phyloP scores from a whole-genome alignment of 805 yeast genomes.

The Wickerhamiella kurtzmanii region DNA sequence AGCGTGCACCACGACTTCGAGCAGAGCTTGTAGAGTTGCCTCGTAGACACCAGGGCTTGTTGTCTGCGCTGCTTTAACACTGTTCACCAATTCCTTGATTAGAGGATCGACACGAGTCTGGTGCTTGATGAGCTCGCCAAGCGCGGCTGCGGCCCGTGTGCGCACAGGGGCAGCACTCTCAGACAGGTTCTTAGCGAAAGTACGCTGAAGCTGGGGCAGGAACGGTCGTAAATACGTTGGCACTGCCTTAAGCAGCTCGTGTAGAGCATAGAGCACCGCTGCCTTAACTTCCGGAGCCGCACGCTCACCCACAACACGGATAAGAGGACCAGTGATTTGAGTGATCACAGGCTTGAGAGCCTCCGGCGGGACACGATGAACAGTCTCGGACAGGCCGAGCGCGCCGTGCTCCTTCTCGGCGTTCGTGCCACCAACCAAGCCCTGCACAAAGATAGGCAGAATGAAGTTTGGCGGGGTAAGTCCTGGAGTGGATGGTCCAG shows the following conservation, averaged over 20 bases:
- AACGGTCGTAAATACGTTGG: constrained; percentile 90
- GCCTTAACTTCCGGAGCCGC: constrained; percentile 83
- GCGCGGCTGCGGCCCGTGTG: constrained; percentile 73
- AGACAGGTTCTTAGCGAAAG: constrained; percentile 81
- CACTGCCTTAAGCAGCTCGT: constrained; percentile 61
- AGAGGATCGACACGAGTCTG: constrained; percentile 93
- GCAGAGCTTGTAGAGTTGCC: constrained; percentile 67
- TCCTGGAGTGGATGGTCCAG: constrained; percentile 44
- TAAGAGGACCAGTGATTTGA: constrained; percentile 88
- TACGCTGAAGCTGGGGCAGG: constrained; percentile 93
- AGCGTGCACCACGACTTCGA: constrained; percentile 68
- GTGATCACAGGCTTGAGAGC: constrained; percentile 76
- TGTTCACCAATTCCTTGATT: constrained; percentile 63
- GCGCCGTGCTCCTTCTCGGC: constrained; percentile 82
- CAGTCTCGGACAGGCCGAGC: constrained; percentile 73
- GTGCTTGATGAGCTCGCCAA: constrained; percentile 74
- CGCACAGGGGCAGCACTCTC: constrained; percentile 68
- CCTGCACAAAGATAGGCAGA: constrained; percentile 85
- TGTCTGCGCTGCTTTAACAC: constrained; percentile 49
- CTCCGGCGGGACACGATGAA: constrained; percentile 66
- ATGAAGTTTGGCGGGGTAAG: constrained; percentile 59
- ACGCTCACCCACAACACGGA: constrained; percentile 95
- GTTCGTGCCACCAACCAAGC: constrained; percentile 82
- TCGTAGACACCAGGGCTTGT: constrained; percentile 56
- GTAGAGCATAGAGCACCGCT: constrained; percentile 79